Evolutionary conservation across 352 stramenopile genomes (phyloP), one percentile per base, ranked within the genome.

Genomic region (Albugo candida): DNA sequence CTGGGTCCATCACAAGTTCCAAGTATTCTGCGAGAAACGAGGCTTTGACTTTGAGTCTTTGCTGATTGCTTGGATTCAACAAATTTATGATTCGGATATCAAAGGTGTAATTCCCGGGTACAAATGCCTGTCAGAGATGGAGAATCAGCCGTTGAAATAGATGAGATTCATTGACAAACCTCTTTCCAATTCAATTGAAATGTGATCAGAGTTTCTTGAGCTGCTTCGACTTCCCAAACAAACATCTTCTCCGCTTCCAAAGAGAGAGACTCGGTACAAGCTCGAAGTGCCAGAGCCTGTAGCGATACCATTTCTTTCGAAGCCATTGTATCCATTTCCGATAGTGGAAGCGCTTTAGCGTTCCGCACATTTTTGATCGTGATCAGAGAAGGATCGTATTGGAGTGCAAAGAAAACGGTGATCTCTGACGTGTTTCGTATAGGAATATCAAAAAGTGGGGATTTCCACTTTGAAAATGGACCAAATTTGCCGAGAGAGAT

Each of bases 11-110:
- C 2, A 67, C 72, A 18, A 92, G 45, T 45, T 89, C 70, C 38
- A 75, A 74, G 24, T 92, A 92, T 47, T 69, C 88, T 13, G 79
- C 83, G 49, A 92, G 81, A 44, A 92, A 80, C 37, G 87, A 70
- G 24, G 71, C 71, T 3, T 58, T 62, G 36, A 86, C 58, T 11
- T 57, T 34, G 10, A 86, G 56, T 31, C 66, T 52, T 47, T 89
- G 70, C n/a, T 76, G 60, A 36, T 92, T 92, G 50, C 71, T 70
- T 11, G 76, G 76, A 41, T 92, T 92, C 41, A 61, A 58, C n/a
- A 86, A 18, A 40, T 92, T 92, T 14, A 76, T 64, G 45, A 92
- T 63, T 2, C 64, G 65, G 2, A 89, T 44, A 1, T 53, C 48
- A 36, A 88, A 86, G 18, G 76, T 63, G 38, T 85, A 62, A 1